Percentiles rank a stretch among this genome's conserved stretches.
These are phyloP conservation scores for Nephelium lappaceum DNA, from an alignment of 345 rosid genomes.

Conservation along the genomic window DNA sequence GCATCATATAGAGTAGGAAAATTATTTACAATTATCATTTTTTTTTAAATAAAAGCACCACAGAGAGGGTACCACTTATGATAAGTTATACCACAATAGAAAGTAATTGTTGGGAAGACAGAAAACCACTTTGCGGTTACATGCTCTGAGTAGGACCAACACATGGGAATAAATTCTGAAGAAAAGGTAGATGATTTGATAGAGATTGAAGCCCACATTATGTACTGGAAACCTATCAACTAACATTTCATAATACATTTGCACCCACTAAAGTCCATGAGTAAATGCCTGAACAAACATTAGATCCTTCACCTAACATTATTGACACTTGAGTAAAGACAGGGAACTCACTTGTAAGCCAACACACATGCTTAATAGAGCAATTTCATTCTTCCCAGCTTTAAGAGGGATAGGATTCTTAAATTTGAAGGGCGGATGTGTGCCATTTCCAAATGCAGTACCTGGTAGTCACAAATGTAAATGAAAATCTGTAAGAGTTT, in stretches of 20 bases:
- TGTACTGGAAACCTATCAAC: neutral
- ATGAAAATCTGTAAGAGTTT: neutral
- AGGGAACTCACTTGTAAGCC: conserved; percentile 71
- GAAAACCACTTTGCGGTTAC: neutral
- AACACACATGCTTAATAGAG: conserved; percentile 82
- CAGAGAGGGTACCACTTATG: neutral
- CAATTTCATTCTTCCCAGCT: conserved; percentile 77
- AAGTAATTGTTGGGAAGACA: neutral
- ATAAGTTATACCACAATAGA: neutral
- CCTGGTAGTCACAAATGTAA: conserved; percentile 40
- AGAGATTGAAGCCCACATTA: neutral
- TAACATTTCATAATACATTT: neutral
- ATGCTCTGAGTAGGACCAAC: neutral
- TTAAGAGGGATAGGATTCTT: conserved; percentile 62
- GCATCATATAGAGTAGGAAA: neutral
- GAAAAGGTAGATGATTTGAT: neutral
- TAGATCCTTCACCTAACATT: conserved; percentile 8
- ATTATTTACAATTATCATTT: neutral
- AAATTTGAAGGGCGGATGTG: conserved; percentile 61
- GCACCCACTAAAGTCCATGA: neutral
- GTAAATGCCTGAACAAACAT: neutral
- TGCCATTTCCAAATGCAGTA: conserved; percentile 76
- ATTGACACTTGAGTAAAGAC: neutral
- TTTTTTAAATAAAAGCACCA: neutral
- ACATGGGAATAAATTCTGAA: neutral